phyloP scores from a whole-genome alignment of 805 yeast species.

The fission yeast (Schizosaccharomyces pombe) region DNA sequence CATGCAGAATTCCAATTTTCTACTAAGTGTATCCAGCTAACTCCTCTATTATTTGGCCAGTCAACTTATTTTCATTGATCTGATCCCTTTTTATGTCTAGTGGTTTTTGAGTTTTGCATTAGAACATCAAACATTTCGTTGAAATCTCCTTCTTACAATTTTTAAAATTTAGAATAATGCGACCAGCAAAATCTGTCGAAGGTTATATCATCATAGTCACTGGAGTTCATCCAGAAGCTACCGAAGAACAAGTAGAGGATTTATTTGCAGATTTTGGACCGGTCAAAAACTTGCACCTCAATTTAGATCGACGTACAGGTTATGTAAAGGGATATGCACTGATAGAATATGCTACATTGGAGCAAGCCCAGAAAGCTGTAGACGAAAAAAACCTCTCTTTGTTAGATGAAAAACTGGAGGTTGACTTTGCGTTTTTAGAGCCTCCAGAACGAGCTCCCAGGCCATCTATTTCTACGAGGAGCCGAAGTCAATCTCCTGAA shows the following conservation, averaged over 20 bases:
- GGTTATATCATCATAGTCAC: constrained; percentile 22
- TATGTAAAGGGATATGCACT: constrained; percentile 23
- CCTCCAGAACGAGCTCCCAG: constrained; percentile 7
- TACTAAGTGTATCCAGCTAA: too few relatives aligned
- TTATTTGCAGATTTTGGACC: constrained; percentile 21
- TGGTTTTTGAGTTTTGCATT: too few relatives aligned
- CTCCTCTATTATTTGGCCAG: too few relatives aligned
- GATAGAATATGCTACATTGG: constrained; percentile 16
- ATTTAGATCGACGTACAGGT: constrained; percentile 23
- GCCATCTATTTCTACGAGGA: neutral
- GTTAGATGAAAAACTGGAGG: constrained; percentile 16
- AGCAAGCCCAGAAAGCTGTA: constrained; percentile 19
- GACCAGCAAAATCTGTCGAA: constrained; percentile 15
- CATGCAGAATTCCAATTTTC: too few relatives aligned
- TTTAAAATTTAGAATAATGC: neutral
- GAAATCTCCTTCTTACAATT: too few relatives aligned
- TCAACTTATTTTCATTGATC: too few relatives aligned
- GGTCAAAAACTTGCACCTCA: constrained; percentile 20
- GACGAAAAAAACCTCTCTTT: constrained; percentile 15
- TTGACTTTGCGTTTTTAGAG: constrained; percentile 22
- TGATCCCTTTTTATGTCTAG: too few relatives aligned
- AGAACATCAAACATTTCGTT: too few relatives aligned
- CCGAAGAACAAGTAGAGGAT: constrained; percentile 24
- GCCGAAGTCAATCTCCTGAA: neutral
- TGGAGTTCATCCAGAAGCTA: constrained; percentile 23